These are phyloP conservation scores for Metarhizium humberi DNA, from an alignment of 2,329 filamentous ascomycete genomes.

Conservation along the genomic window DNA sequence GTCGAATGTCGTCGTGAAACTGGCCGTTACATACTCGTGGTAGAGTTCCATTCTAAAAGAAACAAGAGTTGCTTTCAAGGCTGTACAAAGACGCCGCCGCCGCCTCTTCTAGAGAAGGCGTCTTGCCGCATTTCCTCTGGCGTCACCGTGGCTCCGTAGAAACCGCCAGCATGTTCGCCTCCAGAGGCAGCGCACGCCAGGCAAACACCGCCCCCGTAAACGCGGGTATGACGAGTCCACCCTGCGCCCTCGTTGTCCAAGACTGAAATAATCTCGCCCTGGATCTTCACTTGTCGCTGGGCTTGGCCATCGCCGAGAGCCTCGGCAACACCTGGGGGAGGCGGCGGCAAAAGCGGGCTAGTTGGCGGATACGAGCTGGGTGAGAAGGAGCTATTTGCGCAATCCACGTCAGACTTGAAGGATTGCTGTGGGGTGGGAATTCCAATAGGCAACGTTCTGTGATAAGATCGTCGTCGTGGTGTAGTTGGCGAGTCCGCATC, in stretches of 20 bases:
- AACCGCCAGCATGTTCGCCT: slow-evolving; percentile 33
- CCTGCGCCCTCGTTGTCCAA: slow-evolving; percentile 37
- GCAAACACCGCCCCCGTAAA: slow-evolving; percentile 49
- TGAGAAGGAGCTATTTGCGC: slow-evolving; percentile 25
- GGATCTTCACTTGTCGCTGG: slow-evolving; percentile 30
- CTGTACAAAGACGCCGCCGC: neutral
- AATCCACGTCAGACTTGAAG: slow-evolving; percentile 13
- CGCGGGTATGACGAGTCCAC: slow-evolving; percentile 50
- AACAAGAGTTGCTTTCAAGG: neutral
- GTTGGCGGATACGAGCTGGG: slow-evolving; percentile 42
- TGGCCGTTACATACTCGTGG: neutral
- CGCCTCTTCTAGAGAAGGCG: neutral
- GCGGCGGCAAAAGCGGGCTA: slow-evolving; percentile 37
- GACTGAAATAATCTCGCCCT: slow-evolving; percentile 41
- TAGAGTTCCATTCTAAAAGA: neutral
- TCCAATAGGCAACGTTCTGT: slow-evolving; percentile 28
- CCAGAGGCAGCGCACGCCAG: slow-evolving; percentile 43
- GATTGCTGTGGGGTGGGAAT: slow-evolving; percentile 17
- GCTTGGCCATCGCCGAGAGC: slow-evolving; percentile 13
- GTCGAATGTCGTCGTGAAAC: neutral
- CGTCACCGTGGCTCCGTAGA: slow-evolving; percentile 45
- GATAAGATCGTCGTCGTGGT: slow-evolving; percentile 33
- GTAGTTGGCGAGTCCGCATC: slow-evolving; percentile 21
- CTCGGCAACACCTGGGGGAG: slow-evolving; percentile 24
- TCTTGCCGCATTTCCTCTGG: slow-evolving; percentile 39